Evolutionary conservation across 352 stramenopile species (phyloP), one percentile per base, ranked within the genome.

Genomic region (Pythium grandisporangium): DNA sequence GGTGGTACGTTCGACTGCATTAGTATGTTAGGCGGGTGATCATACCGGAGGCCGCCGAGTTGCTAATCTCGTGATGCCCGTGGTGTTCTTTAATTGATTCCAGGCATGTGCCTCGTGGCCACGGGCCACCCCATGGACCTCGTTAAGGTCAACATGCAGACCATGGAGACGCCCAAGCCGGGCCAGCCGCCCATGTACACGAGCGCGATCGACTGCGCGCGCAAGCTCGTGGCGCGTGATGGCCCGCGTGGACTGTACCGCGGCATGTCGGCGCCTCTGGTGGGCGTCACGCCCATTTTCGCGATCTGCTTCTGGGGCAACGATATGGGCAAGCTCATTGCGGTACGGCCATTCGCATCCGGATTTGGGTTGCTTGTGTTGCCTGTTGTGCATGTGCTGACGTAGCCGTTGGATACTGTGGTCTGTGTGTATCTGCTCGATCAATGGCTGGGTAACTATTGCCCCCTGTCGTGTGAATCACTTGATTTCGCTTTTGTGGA

Each of bases 301-400:
- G 95, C 95, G 5, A 78, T 96, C 5, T 96, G 80, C 63, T 99
- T 99, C 70, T 98, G 95, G 95, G 95, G 93, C 30, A 98, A 98
- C 62, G 95, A 98, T 63, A 88, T 98, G 65, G 95, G 95, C 57
- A 91, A 97, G 48, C 62, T 91, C 39, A 74, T 97, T 51, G 77
- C 76, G 52, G 89, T 97, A 53, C 39, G 67, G n/a, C n/a, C n/a
- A n/a, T n/a, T n/a, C n/a, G n/a, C n/a, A n/a, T n/a, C n/a, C n/a
- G n/a, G n/a, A n/a, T n/a, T n/a, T n/a, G n/a, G n/a, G n/a, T n/a
- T n/a, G n/a, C n/a, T n/a, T n/a, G n/a, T n/a, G n/a, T n/a, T n/a
- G n/a, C n/a, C n/a, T n/a, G n/a, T n/a, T n/a, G n/a, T n/a, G n/a
- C n/a, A n/a, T n/a, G n/a, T n/a, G n/a, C n/a, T n/a, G n/a, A n/a